Conservation (phyloP, 2,329 filamentous ascomycete species). For the Coniochaeta prunicola region DNA sequence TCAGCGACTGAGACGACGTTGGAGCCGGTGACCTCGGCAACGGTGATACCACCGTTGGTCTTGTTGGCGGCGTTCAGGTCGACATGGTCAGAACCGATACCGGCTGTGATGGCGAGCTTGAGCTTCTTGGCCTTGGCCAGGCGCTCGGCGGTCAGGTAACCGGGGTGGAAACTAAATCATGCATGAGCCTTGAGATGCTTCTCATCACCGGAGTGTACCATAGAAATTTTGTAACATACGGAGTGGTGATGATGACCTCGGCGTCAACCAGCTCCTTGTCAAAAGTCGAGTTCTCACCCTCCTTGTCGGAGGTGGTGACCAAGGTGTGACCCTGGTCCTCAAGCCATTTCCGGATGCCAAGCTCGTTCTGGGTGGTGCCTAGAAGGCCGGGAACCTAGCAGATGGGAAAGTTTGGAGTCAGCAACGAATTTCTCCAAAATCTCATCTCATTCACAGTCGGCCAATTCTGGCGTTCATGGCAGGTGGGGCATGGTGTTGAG, state of each 20-base stretch:
- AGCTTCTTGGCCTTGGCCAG: conserved; percentile 98
- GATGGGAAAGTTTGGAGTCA: neutral
- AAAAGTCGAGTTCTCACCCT: conserved; percentile 85
- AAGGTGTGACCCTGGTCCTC: conserved; percentile 95
- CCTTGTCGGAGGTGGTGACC: conserved; percentile 95
- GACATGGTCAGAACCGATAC: conserved; percentile 97
- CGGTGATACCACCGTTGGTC: conserved; percentile 95
- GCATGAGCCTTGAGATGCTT: neutral
- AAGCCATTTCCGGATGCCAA: conserved; percentile 94
- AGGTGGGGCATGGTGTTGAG: neutral
- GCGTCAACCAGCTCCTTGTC: conserved; percentile 95
- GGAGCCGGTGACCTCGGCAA: conserved; percentile 94
- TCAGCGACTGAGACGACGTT: conserved; percentile 98
- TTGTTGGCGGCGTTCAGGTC: conserved; percentile 96
- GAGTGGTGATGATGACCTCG: conserved; percentile 98
- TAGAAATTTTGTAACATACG: conserved; percentile 43
- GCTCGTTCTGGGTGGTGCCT: conserved; percentile 97
- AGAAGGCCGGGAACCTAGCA: conserved; percentile 68
- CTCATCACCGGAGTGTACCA: neutral
- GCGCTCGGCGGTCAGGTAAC: conserved; percentile 93
- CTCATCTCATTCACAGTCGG: neutral
- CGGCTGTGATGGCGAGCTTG: conserved; percentile 93
- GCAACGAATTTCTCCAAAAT: neutral
- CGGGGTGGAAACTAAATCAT: conserved; percentile 77
- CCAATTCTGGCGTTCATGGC: neutral